Percentiles rank a stretch among this genome's conserved stretches.
Conservation (phyloP, 1,284 basidiomycete species). For the Austroboletus novae-zelandiae region DNA sequence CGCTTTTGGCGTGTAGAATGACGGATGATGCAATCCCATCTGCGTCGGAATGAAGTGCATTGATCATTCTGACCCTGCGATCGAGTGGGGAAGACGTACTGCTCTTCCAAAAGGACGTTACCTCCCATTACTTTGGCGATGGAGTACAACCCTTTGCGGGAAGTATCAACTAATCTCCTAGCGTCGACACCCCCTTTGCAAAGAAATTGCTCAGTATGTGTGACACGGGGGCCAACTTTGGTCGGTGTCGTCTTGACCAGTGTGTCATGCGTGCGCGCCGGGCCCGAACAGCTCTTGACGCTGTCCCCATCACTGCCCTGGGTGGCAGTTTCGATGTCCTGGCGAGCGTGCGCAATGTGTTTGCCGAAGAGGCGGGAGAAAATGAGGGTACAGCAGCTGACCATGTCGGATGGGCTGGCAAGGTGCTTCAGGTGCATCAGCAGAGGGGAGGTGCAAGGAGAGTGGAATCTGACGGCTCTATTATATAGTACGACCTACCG, state of each 20-base stretch:
- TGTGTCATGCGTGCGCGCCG: conserved; percentile 30
- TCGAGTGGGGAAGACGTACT: conserved; percentile 25
- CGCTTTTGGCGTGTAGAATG: conserved; percentile 29
- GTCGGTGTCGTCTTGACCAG: conserved; percentile 22
- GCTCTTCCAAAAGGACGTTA: conserved; percentile 36
- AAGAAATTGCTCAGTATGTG: conserved; percentile 34
- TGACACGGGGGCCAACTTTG: conserved; percentile 33
- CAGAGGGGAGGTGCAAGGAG: conserved; percentile 10
- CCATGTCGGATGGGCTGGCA: conserved; percentile 26
- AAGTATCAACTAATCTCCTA: conserved; percentile 32
- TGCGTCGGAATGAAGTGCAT: conserved; percentile 17
- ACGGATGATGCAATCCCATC: conserved; percentile 37
- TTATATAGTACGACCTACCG: conserved; percentile 20
- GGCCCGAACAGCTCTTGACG: conserved; percentile 36
- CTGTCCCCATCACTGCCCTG: conserved; percentile 24
- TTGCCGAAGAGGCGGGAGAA: conserved; percentile 23
- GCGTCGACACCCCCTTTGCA: conserved; percentile 38
- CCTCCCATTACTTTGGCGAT: conserved; percentile 35
- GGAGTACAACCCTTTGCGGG: conserved; percentile 33
- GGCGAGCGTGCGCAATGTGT: conserved; percentile 19
- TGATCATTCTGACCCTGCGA: conserved; percentile 17
- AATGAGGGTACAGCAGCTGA: conserved; percentile 19
- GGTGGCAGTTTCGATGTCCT: conserved; percentile 22
- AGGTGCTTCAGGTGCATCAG: conserved; percentile 28
- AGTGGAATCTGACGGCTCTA: conserved; percentile 4